Evolutionary conservation across 192 early-diverging fungal genomes (phyloP), one percentile per base, ranked within the genome.

Genomic region (Oehlia diaphana): DNA sequence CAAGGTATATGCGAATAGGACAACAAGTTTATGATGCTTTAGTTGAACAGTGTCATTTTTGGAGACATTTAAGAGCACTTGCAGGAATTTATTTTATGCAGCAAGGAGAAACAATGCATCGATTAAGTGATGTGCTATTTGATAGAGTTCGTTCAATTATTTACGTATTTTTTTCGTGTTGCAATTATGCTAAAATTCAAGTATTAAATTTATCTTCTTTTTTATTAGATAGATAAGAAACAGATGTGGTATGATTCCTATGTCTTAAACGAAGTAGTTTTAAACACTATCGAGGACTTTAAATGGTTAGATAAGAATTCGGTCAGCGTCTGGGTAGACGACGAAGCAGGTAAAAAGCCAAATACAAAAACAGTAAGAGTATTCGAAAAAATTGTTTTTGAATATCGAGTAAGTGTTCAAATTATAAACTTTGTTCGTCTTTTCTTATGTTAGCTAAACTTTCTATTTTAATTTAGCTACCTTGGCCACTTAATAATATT

Each of bases 401-500:
- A 81, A 13, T 81, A 77, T 67, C 53, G 75, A 31, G 80, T 81
- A 49, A 53, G 77, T 65, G 7, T 26, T 6, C 21, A 7, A 19
- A 0, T 35, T 63, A 3, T 28, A 16, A 26, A 37, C 12, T 47
- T 76, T 19, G 19, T 66, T 16, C 8, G 7, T 47, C 16, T 66
- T 13, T 31, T 7, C 12, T 42, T 37, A 19, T 72, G 4, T 42
- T n/a, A 19, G 3, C 35, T 37, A 42, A 50, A 35, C 14, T 49
- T 26, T 69, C 16, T 42, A 74, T 44, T 74, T 19, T 67, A 44
- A 74, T 82, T 73, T 21, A 81, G 84, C 49, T 85, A 33, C 84
- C 84, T 9, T 84, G 81, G 79, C 83, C 85, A 16, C 61, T 86
- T 8, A 79, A 82, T 49, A 82, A 86, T 62, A 82, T 86, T 53